Evolutionary conservation across 345 rosid species (phyloP).

Genomic region (Cardamine chenopodiifolia): DNA sequence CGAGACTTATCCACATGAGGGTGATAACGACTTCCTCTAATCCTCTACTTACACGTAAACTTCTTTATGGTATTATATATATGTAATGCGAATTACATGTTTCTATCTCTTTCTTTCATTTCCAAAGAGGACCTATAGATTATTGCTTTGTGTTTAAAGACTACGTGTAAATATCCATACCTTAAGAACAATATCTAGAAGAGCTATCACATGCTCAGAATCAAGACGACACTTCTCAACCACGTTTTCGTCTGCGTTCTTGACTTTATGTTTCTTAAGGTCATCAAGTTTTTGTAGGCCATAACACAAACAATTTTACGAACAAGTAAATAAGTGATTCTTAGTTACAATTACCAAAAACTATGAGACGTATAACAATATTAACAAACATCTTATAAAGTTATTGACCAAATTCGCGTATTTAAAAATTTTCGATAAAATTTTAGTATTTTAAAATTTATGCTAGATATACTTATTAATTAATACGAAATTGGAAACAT

Average conservation of each 20-base stretch:
- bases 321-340: neutral
- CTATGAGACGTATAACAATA: neutral
- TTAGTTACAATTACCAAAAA: neutral
- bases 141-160: neutral
- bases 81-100: neutral
- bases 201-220: neutral
- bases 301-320: neutral
- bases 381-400: too few species aligned
- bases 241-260: neutral
- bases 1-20: slow-evolving; percentile 36
- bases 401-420: neutral
- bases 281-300: neutral
- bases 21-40: slow-evolving; percentile 36
- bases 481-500: too few species aligned
- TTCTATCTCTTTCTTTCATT: neutral
- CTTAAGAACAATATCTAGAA: neutral
- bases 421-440: too few species aligned
- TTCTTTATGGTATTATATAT: slow-evolving; percentile 1
- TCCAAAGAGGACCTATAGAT: neutral
- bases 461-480: too few species aligned
- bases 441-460: too few species aligned
- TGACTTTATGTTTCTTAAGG: neutral
- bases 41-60: slow-evolving; percentile 29
- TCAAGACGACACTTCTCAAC: neutral
- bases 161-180: neutral